These are phyloP conservation scores for Plasmodium knowlesi DNA, from an alignment of 169 alveolate genomes.

Conservation along the genomic window DNA sequence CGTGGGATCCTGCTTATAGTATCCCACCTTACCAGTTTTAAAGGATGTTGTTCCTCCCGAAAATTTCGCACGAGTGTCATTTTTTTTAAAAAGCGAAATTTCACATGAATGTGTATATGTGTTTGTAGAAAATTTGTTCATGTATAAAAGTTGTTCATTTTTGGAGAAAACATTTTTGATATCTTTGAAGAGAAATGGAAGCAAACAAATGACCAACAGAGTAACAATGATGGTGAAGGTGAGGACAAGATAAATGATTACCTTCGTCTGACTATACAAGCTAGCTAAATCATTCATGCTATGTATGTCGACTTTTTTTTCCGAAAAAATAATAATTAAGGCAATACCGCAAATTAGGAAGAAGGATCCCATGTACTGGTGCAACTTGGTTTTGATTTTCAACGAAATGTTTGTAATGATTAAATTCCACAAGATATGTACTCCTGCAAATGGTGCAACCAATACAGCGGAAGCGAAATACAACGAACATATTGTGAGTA, in stretches of 20 bases:
- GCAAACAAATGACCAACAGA: slow-evolving; percentile 19
- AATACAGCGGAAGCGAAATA: slow-evolving; percentile 69
- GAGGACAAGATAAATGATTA: background rate
- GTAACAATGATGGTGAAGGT: slow-evolving; percentile 11
- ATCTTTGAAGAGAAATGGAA: slow-evolving; percentile 19
- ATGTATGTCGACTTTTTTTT: slow-evolving; percentile 40
- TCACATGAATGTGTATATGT: background rate
- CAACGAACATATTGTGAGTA: slow-evolving; percentile 24
- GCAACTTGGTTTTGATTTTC: slow-evolving; percentile 44
- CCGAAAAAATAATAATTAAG: slow-evolving; percentile 47
- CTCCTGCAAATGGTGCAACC: slow-evolving; percentile 69
- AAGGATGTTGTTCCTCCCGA: background rate
- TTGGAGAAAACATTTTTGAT: background rate
- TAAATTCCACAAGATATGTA: slow-evolving; percentile 64
- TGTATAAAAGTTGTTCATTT: slow-evolving; percentile 1
- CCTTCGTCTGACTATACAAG: slow-evolving; percentile 42
- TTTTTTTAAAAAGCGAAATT: slow-evolving; percentile 20
- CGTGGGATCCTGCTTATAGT: background rate
- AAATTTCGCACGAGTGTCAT: background rate
- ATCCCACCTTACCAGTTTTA: background rate
- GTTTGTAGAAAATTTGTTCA: background rate
- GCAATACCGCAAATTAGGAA: slow-evolving; percentile 61
- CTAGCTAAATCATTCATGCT: slow-evolving; percentile 42
- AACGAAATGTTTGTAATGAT: slow-evolving; percentile 45
- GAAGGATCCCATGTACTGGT: slow-evolving; percentile 61